Base-by-base conservation (phyloP, 805 yeast genomes). In the Kuraishia capsulata region DNA sequence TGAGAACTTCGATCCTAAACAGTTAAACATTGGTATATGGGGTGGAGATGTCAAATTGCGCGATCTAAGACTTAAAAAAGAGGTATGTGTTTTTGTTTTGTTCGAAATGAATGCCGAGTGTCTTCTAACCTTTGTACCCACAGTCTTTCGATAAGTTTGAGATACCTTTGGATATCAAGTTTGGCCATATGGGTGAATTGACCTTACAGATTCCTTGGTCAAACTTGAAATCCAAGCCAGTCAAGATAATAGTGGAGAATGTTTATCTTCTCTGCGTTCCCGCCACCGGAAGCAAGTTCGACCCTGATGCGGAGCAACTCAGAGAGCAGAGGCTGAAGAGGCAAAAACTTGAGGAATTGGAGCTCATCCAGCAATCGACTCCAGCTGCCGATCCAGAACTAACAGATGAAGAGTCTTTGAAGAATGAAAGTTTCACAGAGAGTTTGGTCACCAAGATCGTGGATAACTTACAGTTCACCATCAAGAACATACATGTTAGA, bases 161-260 rank as follows among this genome's bases (percentile, higher is more conserved):
- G 44, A 61, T 94, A 29, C 98, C 99, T 2, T 61, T 92, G 28
- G 85, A 89, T 55, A 90, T 94, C 11, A 73, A 76, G 44, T 83
- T 82, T 53, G 99, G 99, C 30, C 87, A 85, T 53, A 58, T 92
- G 41, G 98, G 97, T 1, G 85, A 82, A 47, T 67, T 92, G 45
- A 82, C 95, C 0, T 63, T 92, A 39, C 96, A 85, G 53, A 90
- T 92, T 29, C 98, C 99, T 0, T 94, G 97, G 97, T 81, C 97
- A 1, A 92, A 88, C 52, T 65, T 94, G 46, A 89, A 89, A 53
- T 79, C 84, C 17, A 85, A 89, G 51, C 97, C 99, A 0, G 97
- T 90, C 5, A 86, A 85, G 54, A 74, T 92, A 11, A 65, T 76
- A 10, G 81, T 92, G 42, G 90, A 92, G 49, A 92, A 92, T 54